Evolutionary conservation across 2,329 filamentous ascomycete genomes (phyloP).

Genomic region (Emmonsia crescens): DNA sequence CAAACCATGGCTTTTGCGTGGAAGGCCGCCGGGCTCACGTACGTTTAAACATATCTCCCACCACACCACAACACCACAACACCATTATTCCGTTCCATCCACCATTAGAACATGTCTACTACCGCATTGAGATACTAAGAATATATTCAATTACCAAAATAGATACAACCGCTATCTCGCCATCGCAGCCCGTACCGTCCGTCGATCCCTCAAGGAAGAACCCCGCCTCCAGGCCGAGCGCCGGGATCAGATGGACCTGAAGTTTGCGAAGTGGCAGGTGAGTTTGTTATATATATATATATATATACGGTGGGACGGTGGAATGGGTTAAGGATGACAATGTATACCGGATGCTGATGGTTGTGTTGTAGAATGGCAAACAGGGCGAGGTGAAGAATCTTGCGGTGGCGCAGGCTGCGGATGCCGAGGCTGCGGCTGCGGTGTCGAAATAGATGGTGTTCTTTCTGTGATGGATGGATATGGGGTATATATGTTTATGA

Average conservation of each 20-base stretch:
- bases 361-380: constrained; percentile 70
- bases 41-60: constrained; percentile 33
- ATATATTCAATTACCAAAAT: constrained; percentile 13
- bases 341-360: not conserved
- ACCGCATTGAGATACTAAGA: not conserved
- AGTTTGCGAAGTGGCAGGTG: constrained; percentile 93
- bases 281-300: constrained; percentile 34
- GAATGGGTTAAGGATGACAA: not conserved
- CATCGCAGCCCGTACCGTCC: constrained; percentile 86
- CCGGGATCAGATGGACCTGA: constrained; percentile 78
- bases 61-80: not conserved
- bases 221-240: constrained; percentile 79
- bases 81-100: not conserved
- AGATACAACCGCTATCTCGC: constrained; percentile 99
- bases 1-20: constrained; percentile 90
- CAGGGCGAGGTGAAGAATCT: constrained; percentile 75
- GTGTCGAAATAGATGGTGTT: constrained; percentile 31
- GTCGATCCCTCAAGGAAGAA: constrained; percentile 93
- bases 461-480: constrained; percentile 12
- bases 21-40: constrained; percentile 97
- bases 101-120: not conserved
- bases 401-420: constrained; percentile 41
- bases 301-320: not conserved
- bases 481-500: constrained; percentile 4
- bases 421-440: constrained; percentile 34